Base-by-base conservation (phyloP, 345 rosid species). In the Passiflora organensis region DNA sequence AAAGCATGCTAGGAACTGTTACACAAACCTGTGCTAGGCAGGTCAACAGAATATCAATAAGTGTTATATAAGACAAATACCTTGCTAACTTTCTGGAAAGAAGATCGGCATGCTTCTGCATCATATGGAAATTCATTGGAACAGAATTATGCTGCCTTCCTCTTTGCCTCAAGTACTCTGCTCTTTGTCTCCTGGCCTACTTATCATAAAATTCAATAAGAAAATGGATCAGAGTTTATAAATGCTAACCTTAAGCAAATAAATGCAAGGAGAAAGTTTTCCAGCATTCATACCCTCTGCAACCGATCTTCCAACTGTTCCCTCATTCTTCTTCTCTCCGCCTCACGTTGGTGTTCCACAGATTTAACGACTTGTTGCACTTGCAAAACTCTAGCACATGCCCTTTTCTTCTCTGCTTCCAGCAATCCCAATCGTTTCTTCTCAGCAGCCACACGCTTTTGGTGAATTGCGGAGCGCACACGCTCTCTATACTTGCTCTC, bases 401-500 rank as follows among this genome's bases (percentile, higher is more conserved):
- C 97, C 67, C 79, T 80, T 76, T 76, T 87, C 80, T 74, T 85
- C 78, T 89, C 99, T 15, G 82, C 95, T 68, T 94, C 99, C 58
- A 94, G 66, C 68, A 94, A 73, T 50, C 83, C 86, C 49, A 82
- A 58, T 36, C 99, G 80, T 74, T 94, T 94, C 78, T 75, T 87
- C 85, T 94, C 97, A 17, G 99, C 97, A 68, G 91, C 88, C 16
- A 53, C 76, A 61, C 99, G 87, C 68, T 87, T 94, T 74, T 94
- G 96, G 73, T 83, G 79, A 41, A 89, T 89, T 13, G 95, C 83
- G 54, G 97, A 85, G 59, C 74, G 68, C 13, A 89, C 84, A 13
- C 85, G 47, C 70, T 94, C 97, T 75, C 85, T 94, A 48, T 94
- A 94, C 82, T 83, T 94, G 62, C 80, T 89, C 70, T 94, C 99